Evolutionary conservation across 257 asterid species (phyloP).

Genomic region (Thymus mandschuricus): DNA sequence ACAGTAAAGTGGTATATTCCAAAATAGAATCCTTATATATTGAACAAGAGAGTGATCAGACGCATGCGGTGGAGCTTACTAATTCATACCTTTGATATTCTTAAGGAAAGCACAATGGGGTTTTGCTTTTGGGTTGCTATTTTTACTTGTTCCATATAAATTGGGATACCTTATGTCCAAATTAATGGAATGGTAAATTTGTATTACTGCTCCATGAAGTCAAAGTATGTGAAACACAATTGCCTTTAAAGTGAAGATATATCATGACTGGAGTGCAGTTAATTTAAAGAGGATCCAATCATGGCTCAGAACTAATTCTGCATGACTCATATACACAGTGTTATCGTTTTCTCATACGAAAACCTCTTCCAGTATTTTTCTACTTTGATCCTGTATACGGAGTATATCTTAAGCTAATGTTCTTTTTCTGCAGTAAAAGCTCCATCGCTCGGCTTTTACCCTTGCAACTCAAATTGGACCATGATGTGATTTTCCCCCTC

Average conservation of each 20-base stretch:
- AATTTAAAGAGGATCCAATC: neutral
- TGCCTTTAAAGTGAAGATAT: too few species aligned
- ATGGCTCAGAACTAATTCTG: neutral
- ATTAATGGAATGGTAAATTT: neutral
- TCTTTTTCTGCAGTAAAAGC: constrained; percentile 68
- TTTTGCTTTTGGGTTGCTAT: constrained; percentile 10
- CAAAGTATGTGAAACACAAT: neutral
- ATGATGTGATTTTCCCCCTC: constrained; percentile 58
- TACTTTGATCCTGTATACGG: constrained; percentile 13
- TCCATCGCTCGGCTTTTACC: constrained; percentile 63
- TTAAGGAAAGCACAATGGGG: neutral
- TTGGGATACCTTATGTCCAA: neutral
- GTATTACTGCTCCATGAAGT: constrained; percentile 4
- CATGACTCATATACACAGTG: neutral
- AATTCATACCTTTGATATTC: neutral
- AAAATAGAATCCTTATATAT: neutral
- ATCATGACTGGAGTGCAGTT: neutral
- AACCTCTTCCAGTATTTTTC: constrained; percentile 18
- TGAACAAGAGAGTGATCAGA: constrained; percentile 1
- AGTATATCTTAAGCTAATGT: constrained; percentile 22
- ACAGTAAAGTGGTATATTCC: neutral
- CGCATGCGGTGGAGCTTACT: neutral
- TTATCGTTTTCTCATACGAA: neutral
- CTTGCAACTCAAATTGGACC: constrained; percentile 59
- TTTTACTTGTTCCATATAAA: neutral